A percentile compares a stretch with the other conserved stretches of the same genome.
Evolutionary conservation across 805 yeast species (phyloP).

Genomic region (Henningerozyma blattae): DNA sequence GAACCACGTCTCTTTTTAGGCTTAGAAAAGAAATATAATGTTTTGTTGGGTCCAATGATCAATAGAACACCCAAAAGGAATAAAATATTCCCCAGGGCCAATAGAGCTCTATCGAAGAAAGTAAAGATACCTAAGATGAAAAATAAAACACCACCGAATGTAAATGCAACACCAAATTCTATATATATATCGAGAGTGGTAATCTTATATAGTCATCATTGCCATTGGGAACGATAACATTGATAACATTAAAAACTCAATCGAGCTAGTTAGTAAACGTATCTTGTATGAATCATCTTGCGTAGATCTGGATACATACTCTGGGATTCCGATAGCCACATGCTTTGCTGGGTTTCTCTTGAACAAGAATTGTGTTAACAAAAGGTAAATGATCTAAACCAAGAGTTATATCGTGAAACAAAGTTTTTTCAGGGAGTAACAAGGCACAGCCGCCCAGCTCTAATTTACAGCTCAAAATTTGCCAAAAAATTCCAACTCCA

Average conservation of each 20-base stretch:
- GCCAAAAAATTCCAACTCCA: too few species aligned
- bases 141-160: constrained; percentile 69
- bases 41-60: constrained; percentile 79
- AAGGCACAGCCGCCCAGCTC: too few species aligned
- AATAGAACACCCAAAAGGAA: constrained; percentile 73
- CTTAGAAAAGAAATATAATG: constrained; percentile 71
- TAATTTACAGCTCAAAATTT: too few species aligned
- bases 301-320: constrained; percentile 33
- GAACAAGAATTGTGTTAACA: too few species aligned
- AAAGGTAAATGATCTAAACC: too few species aligned
- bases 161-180: constrained; percentile 90
- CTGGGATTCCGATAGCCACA: constrained; percentile 69
- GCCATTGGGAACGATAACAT: not conserved
- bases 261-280: not conserved
- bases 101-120: constrained; percentile 76
- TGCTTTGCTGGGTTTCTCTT: too few species aligned
- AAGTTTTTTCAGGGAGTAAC: too few species aligned
- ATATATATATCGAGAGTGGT: not conserved
- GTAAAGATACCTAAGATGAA: constrained; percentile 74
- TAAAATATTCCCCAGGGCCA: constrained; percentile 79
- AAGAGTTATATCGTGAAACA: too few species aligned
- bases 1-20: constrained; percentile 84
- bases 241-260: not conserved
- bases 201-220: too few species aligned
- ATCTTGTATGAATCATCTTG: not conserved